Conservation (phyloP, 1,284 basidiomycete species). For the Ustilago nuda region DNA sequence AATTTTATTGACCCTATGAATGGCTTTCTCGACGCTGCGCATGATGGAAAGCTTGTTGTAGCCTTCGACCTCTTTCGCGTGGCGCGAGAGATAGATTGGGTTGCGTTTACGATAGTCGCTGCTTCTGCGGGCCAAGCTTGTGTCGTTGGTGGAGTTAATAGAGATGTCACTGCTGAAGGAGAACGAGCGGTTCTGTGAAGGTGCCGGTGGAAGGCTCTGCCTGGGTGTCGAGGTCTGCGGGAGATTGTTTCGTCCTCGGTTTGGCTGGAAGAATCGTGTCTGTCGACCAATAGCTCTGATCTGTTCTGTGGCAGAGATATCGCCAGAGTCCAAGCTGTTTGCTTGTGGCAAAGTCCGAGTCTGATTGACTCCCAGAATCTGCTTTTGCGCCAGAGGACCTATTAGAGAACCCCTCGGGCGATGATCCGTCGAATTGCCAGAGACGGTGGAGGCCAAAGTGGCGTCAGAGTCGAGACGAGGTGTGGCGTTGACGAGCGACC, state of each 20-base stretch:
- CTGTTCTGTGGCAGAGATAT: conserved; percentile 25
- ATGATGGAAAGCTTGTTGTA: conserved; percentile 1
- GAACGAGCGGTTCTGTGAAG: conserved; percentile 12
- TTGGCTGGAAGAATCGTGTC: conserved; percentile 20
- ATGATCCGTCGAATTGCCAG: neutral
- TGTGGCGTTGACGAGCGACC: conserved; percentile 21
- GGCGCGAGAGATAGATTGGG: conserved; percentile 29
- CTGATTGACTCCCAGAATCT: neutral
- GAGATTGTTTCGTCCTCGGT: conserved; percentile 7
- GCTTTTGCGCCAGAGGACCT: conserved; percentile 14
- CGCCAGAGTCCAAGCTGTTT: neutral
- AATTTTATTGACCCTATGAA: conserved; percentile 12
- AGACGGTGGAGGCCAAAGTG: neutral
- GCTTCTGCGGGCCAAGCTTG: neutral
- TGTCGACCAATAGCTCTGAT: conserved; percentile 37
- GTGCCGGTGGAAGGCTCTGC: neutral
- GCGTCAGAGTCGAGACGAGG: conserved; percentile 22
- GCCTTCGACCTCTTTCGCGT: neutral
- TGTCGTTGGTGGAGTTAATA: neutral
- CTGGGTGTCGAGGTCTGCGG: conserved; percentile 14
- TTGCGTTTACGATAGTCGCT: conserved; percentile 18
- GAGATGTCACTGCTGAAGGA: conserved; percentile 25
- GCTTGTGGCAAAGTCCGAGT: neutral
- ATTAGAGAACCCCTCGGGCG: conserved; percentile 15
- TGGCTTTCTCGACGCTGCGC: conserved; percentile 6